Base-by-base conservation (phyloP, 257 asterid species). In the Anisodus acutangulus region DNA sequence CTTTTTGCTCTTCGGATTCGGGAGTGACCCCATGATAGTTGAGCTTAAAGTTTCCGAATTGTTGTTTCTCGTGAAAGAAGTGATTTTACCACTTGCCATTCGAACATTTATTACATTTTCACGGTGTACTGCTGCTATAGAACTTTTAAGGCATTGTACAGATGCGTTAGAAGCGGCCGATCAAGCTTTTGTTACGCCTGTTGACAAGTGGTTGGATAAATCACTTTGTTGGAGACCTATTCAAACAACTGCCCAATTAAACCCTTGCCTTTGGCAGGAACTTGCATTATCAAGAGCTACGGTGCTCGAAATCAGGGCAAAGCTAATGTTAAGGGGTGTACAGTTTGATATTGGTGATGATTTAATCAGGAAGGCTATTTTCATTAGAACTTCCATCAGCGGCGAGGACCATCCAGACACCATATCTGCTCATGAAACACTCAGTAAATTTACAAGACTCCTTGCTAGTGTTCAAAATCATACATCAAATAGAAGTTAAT, bases 351-450 rank as follows among this genome's bases (percentile, higher is more conserved):
- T 93, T 11, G 98, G 95, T 6, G 99, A 94, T 55, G 98, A 95
- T 87, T 86, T 95, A 49, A 94, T 97, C 59, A 82, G 99, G 87
- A 97, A 97, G 86, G 94, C 98, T 11, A 86, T 97, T 57, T 97
- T 90, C 51, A 91, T 97, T 41, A 89, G 99, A 82, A 92, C 95
- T 53, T 93, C 99, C 9, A 95, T 95, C 45, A 92, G 93, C 10
- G 98, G 99, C 9, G 97, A 95, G 83, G 91, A 95, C 71, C 99
- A 97, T 89, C 97, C 97, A 1, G 98, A 95, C 60, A 95, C 99
- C 8, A 31, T 93, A 57, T 88, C 99, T 49, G 99, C 99, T 81
- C 92, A 90, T 4, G 98, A 93, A 85, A 97, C 99, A 0, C 98
- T 97, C 41, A 66, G 90, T 35, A 97, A 95, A 88, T 89, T 97